These are phyloP conservation scores for Dittrichia graveolens DNA, from an alignment of 129 eudicot genomes.

Conservation along the genomic window DNA sequence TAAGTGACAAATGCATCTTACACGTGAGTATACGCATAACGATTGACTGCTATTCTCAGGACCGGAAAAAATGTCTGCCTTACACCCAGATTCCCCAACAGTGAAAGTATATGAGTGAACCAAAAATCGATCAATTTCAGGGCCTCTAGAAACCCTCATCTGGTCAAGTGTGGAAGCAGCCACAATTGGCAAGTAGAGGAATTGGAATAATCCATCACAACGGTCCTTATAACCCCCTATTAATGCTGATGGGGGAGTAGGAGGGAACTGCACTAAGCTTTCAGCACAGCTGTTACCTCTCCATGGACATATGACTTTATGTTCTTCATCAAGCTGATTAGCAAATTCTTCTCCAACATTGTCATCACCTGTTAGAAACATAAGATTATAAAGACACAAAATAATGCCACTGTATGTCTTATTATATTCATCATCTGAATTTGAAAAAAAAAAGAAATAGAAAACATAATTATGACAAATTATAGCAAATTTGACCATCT, in stretches of 20 bases:
- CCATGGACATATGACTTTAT: slow-evolving; percentile 83
- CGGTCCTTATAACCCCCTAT: slow-evolving; percentile 95
- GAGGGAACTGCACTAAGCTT: slow-evolving; percentile 96
- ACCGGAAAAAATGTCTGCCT: slow-evolving; percentile 55
- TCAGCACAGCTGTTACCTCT: slow-evolving; percentile 92
- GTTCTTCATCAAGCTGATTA: slow-evolving; percentile 80
- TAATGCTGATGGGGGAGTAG: slow-evolving; percentile 93
- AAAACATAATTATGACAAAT: background rate
- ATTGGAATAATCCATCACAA: slow-evolving; percentile 94
- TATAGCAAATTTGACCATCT: slow-evolving; percentile 15
- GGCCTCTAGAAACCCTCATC: slow-evolving; percentile 65
- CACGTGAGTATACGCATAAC: slow-evolving; percentile 64
- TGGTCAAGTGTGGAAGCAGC: slow-evolving; percentile 75
- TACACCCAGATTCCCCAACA: slow-evolving; percentile 57
- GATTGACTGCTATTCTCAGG: slow-evolving; percentile 52
- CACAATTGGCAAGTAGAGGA: slow-evolving; percentile 75
- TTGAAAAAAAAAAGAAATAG: background rate
- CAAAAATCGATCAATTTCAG: slow-evolving; percentile 83
- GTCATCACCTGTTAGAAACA: slow-evolving; percentile 51
- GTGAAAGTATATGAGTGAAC: slow-evolving; percentile 41
- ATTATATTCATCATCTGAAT: slow-evolving; percentile 6
- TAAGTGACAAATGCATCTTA: slow-evolving; percentile 40
- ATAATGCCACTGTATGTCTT: background rate
- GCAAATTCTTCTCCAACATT: slow-evolving; percentile 72
- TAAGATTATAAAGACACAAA: background rate